These are phyloP conservation scores for Leccinum incarnatum DNA, from an alignment of 768 basidiomycete species.

Conservation along the genomic window DNA sequence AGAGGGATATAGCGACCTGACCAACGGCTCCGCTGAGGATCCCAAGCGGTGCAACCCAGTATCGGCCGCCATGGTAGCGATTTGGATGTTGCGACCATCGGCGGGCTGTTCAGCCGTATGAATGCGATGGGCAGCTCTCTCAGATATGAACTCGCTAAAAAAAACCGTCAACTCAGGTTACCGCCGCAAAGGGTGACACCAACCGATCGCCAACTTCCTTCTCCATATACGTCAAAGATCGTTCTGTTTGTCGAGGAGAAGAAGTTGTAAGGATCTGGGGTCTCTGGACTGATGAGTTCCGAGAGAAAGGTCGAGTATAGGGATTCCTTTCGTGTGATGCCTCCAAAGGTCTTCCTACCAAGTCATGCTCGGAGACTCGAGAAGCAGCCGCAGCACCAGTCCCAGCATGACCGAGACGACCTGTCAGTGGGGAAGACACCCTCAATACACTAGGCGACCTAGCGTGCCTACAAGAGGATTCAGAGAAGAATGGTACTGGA, in stretches of 20 bases:
- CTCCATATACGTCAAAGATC: not conserved
- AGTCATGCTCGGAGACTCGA: not conserved
- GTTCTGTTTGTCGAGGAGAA: not conserved
- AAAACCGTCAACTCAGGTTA: not conserved
- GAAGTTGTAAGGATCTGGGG: not conserved
- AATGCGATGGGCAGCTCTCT: not conserved
- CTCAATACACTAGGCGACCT: not conserved
- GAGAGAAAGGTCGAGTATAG: conserved; percentile 1
- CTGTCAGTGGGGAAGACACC: conserved; percentile 14
- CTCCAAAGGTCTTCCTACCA: not conserved
- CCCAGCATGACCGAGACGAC: not conserved
- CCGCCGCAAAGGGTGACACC: not conserved
- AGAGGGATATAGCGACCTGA: not conserved
- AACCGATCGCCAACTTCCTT: conserved; percentile 7
- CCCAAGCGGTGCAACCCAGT: not conserved
- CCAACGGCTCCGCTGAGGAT: not conserved
- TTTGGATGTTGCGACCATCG: not conserved
- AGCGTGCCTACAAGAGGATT: conserved; percentile 6
- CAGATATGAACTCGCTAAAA: conserved; percentile 3
- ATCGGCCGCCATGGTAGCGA: not conserved
- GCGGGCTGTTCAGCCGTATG: not conserved
- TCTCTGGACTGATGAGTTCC: not conserved
- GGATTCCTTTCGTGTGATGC: conserved; percentile 9
- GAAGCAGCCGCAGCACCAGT: not conserved
- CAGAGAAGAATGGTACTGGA: not conserved